Conservation (phyloP, 2,329 filamentous ascomycete species). For the Xylaria sp. region DNA sequence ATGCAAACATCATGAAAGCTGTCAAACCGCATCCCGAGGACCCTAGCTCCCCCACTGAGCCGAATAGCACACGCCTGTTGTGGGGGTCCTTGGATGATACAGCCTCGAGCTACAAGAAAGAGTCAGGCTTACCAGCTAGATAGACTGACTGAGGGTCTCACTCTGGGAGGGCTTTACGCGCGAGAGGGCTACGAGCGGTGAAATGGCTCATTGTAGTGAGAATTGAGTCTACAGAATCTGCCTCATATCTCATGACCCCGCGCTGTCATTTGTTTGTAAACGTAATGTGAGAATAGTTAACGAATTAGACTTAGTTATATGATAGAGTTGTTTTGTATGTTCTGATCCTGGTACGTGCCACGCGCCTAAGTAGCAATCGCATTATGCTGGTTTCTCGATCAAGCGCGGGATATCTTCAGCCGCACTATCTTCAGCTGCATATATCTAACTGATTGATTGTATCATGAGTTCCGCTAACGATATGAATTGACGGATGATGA, state of each 20-base stretch:
- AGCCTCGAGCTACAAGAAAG: not conserved
- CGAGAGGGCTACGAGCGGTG: not conserved
- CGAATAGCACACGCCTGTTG: conserved; percentile 12
- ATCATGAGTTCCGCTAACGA: not conserved
- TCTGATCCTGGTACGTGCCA: not conserved
- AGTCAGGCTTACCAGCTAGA: not conserved
- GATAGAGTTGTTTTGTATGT: not conserved
- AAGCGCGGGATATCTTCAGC: not conserved
- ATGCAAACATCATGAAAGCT: conserved; percentile 28
- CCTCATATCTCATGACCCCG: not conserved
- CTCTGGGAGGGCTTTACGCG: not conserved
- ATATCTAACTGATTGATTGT: not conserved
- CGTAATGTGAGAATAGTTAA: not conserved
- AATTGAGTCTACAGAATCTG: not conserved
- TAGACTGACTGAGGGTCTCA: not conserved
- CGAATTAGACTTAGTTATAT: not conserved
- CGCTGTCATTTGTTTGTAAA: not conserved
- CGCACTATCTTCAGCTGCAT: not conserved
- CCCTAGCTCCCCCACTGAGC: conserved; percentile 3
- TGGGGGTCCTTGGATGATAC: conserved; percentile 1
- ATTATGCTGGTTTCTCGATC: conserved; percentile 1
- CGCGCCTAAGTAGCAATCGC: not conserved
- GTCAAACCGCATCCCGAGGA: conserved; percentile 22
- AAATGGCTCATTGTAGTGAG: not conserved
- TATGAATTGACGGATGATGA: not conserved